Base-by-base conservation (phyloP, 768 basidiomycete species). In the Pleurotus salmoneostramineus region DNA sequence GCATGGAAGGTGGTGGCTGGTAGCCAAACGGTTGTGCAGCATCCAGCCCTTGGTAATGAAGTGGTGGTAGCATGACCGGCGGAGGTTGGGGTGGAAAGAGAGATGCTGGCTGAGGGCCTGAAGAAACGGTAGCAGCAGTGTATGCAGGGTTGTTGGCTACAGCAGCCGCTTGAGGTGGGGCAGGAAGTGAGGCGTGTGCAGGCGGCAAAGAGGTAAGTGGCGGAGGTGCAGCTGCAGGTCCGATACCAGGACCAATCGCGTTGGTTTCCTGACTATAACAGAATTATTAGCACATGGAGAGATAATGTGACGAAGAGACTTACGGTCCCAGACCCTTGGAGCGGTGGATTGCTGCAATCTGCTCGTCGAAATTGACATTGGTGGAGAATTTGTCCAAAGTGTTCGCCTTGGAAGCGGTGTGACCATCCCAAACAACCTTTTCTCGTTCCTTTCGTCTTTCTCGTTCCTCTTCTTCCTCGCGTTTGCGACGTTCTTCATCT, bases 351-450 rank as follows among this genome's bases (percentile, higher is more conserved):
- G 95, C 93, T 45, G 93, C 93, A 69, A 99, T 99, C 70, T 99
- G 97, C 67, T 98, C 95, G 74, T 98, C 94, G 69, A 98, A 88
- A 69, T 94, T 95, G 77, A 92, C 94, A 61, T 89, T 89, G 12
- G 85, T 87, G 50, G 95, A 95, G 77, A 89, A 99, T 68, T 93
- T 93, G 80, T 95, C 91, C 67, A 95, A 78, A 0, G 94, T 97
- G 63, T 85, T 86, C 50, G 89, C 89, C 74, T 95, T 98, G 45
- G 93, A 91, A 45, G 93, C 91, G 1, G 95, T 95, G 71, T 98
- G 95, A 65, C 97, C 97, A 72, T 98, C 97, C 97, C 97, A 99
- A 50, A 98, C 92, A 63, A 93, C 91, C 69, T 91, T 95, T 73
- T 98, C 97, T 69, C 87, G 84, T 70, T 96, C 95, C 69, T 85